Evolutionary conservation across 345 rosid species (phyloP).

Genomic region (Barbarea vulgaris): DNA sequence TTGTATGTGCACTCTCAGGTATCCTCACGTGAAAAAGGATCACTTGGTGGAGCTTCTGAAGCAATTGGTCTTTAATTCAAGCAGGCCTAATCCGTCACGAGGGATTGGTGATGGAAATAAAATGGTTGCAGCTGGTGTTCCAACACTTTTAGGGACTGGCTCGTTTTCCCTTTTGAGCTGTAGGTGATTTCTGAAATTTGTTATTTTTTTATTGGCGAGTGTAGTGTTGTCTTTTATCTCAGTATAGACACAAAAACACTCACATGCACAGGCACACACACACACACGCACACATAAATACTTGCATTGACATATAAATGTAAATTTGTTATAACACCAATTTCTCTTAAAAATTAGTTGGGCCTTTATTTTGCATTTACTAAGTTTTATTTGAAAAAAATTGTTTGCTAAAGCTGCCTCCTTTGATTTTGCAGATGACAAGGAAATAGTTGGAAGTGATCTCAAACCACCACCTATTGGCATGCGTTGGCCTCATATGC

Average conservation of each 20-base stretch:
- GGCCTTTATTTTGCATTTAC: conserved; percentile 11
- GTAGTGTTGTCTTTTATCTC: conserved; percentile 18
- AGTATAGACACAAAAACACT: not conserved
- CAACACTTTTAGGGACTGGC: conserved; percentile 85
- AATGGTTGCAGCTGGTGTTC: conserved; percentile 84
- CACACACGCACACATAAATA: not conserved
- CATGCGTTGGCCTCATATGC: conserved; percentile 98
- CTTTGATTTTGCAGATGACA: conserved; percentile 53
- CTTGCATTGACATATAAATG: not conserved
- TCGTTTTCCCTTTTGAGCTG: conserved; percentile 89
- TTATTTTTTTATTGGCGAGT: conserved; percentile 5
- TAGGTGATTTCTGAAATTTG: conserved; percentile 48
- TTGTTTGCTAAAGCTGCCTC: conserved; percentile 7
- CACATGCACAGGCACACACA: not conserved
- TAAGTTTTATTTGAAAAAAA: conserved; percentile 3
- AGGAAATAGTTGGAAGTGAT: conserved; percentile 40
- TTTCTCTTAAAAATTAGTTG: not conserved
- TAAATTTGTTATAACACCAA: not conserved
- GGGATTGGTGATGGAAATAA: conserved; percentile 51
- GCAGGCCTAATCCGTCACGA: conserved; percentile 55
- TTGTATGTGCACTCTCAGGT: conserved; percentile 56
- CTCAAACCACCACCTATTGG: conserved; percentile 55
- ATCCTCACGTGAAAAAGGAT: conserved; percentile 80
- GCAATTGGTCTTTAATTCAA: conserved; percentile 61
- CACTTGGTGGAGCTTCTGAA: conserved; percentile 95